Conservation (phyloP, 345 rosid genomes). For the Passiflora organensis region DNA sequence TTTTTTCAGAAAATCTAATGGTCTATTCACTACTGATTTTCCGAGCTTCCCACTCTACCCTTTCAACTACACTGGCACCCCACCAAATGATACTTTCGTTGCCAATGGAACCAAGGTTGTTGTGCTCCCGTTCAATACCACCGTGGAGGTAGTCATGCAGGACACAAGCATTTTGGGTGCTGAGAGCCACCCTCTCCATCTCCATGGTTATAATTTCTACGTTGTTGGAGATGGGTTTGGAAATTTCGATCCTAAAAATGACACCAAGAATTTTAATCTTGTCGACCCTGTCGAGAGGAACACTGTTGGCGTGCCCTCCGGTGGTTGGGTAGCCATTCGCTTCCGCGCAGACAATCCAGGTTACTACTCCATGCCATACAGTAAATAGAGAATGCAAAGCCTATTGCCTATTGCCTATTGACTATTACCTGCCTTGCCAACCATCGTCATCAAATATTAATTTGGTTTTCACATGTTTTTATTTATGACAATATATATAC, state of each 20-base stretch:
- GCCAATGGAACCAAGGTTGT: conserved; percentile 46
- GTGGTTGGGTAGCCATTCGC: conserved; percentile 73
- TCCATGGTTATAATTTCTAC: conserved; percentile 68
- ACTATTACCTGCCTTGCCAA: no score
- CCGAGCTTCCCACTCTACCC: conserved; percentile 44
- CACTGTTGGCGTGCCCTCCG: conserved; percentile 58
- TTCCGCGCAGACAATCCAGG: conserved; percentile 80
- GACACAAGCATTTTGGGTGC: conserved; percentile 63
- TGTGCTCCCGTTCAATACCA: conserved; percentile 55
- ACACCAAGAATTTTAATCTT: conserved; percentile 53
- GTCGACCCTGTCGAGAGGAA: conserved; percentile 73
- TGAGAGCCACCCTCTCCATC: conserved; percentile 77
- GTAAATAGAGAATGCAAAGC: no score
- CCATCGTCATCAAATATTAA: no score
- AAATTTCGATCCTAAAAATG: conserved; percentile 47
- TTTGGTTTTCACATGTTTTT: no score
- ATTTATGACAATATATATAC: no score
- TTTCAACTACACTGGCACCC: conserved; percentile 67
- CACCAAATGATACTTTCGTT: conserved; percentile 61
- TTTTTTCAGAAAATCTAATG: conserved; percentile 38
- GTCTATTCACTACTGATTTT: conserved; percentile 49
- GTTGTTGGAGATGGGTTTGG: conserved; percentile 83
- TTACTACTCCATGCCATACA: no score
- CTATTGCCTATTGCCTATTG: no score
- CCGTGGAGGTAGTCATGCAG: conserved; percentile 70